Evolutionary conservation across 768 basidiomycete genomes (phyloP).

Genomic region (Coprinellus aureogranulatus): DNA sequence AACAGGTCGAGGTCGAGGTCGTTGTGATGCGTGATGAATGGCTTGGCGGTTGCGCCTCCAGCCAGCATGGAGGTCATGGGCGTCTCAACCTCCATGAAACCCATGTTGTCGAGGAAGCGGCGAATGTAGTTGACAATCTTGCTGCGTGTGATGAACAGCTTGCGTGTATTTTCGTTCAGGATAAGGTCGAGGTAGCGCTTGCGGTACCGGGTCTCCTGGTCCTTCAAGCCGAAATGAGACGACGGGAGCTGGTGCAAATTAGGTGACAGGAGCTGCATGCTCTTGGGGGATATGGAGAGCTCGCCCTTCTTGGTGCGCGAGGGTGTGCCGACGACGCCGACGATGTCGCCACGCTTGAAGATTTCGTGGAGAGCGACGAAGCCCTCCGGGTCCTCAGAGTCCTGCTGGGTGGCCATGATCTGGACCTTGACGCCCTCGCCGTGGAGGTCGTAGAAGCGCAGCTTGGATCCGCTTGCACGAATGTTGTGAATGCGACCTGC

Average conservation of each 20-base stretch:
- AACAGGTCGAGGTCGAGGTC: slow-evolving; percentile 95
- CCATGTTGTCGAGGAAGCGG: slow-evolving; percentile 82
- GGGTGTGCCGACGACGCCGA: slow-evolving; percentile 87
- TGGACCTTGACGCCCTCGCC: slow-evolving; percentile 92
- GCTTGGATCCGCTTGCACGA: slow-evolving; percentile 75
- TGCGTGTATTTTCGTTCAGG: slow-evolving; percentile 84
- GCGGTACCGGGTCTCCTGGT: slow-evolving; percentile 95
- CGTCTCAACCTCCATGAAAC: slow-evolving; percentile 98
- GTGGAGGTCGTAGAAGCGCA: slow-evolving; percentile 92
- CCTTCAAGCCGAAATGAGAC: slow-evolving; percentile 90
- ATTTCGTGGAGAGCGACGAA: slow-evolving; percentile 77
- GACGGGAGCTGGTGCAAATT: slow-evolving; percentile 96
- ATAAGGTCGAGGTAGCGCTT: slow-evolving; percentile 99
- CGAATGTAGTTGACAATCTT: slow-evolving; percentile 91
- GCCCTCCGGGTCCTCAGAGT: slow-evolving; percentile 56
- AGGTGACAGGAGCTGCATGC: slow-evolving; percentile 87
- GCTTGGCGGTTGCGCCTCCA: slow-evolving; percentile 97
- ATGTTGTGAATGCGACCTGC: slow-evolving; percentile 94
- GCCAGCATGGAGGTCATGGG: slow-evolving; percentile 97
- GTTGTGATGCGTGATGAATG: slow-evolving; percentile 98
- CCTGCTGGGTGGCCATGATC: slow-evolving; percentile 89
- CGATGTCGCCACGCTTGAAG: slow-evolving; percentile 94
- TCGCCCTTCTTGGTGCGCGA: slow-evolving; percentile 95
- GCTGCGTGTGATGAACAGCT: slow-evolving; percentile 86
- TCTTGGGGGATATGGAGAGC: slow-evolving; percentile 79